Evolutionary conservation across 1,284 basidiomycete species (phyloP).

Genomic region (Bondarzewia mesenterica): DNA sequence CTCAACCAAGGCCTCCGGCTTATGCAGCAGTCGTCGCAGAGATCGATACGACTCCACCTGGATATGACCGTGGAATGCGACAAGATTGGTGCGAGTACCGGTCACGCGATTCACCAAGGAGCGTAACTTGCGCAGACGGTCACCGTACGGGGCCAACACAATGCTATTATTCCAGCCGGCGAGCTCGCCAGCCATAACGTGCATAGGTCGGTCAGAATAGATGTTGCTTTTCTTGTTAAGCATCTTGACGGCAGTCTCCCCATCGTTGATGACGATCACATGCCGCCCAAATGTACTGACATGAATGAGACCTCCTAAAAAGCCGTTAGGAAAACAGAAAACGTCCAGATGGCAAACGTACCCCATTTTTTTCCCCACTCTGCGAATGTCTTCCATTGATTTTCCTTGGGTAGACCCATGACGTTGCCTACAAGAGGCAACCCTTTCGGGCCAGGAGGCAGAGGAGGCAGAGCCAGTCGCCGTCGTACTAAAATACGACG

Average conservation of each 20-base stretch:
- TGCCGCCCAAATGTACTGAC: constrained; percentile 14
- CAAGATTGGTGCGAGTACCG: too few relatives aligned
- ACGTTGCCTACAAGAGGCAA: constrained; percentile 24
- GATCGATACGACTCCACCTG: too few relatives aligned
- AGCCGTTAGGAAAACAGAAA: too few relatives aligned
- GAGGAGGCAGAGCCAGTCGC: too few relatives aligned
- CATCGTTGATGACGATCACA: constrained; percentile 16
- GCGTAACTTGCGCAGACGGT: too few relatives aligned
- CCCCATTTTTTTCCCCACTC: constrained; percentile 23
- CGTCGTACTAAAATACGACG: too few relatives aligned
- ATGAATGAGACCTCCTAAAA: constrained; percentile 17
- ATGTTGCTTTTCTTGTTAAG: constrained; percentile 15
- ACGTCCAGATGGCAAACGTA: too few relatives aligned
- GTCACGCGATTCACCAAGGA: too few relatives aligned
- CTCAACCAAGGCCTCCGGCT: too few relatives aligned
- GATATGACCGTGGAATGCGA: too few relatives aligned
- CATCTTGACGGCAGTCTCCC: constrained; percentile 13
- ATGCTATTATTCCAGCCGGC: background rate
- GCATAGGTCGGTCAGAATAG: constrained; percentile 15
- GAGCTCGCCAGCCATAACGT: background rate
- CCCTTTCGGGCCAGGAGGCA: constrained; percentile 23
- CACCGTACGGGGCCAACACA: too few relatives aligned
- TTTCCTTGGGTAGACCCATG: constrained; percentile 25
- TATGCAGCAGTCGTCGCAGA: too few relatives aligned
- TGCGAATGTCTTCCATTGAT: constrained; percentile 24